Evolutionary conservation across 2,329 filamentous ascomycete genomes (phyloP).

Genomic region (Zymoseptoria tritici): DNA sequence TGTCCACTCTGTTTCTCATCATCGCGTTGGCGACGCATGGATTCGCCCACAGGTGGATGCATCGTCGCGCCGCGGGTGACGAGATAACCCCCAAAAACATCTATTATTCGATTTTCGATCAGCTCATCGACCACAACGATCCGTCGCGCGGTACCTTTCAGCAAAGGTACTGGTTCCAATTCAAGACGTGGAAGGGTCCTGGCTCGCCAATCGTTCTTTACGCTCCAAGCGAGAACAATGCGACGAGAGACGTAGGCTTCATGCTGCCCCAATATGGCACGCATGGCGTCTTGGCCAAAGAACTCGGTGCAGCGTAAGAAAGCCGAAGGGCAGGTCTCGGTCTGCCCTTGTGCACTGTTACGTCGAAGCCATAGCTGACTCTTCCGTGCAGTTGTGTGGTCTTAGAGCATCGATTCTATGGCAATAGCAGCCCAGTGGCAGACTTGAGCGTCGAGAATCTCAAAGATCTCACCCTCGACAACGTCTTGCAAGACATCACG

Average conservation of each 20-base stretch:
- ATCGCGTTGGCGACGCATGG: neutral
- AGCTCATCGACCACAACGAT: neutral
- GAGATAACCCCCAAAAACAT: neutral
- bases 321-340: too few species aligned
- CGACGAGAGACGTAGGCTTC: neutral
- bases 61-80: neutral
- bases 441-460: constrained; percentile 47
- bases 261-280: neutral
- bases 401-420: too few species aligned
- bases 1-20: neutral
- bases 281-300: neutral
- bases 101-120: neutral
- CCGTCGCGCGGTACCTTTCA: neutral
- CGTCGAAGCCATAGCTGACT: too few species aligned
- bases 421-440: constrained; percentile 34
- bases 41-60: neutral
- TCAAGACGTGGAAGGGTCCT: neutral
- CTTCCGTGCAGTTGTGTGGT: too few species aligned
- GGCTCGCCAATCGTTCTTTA: neutral
- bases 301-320: neutral
- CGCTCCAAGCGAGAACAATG: neutral
- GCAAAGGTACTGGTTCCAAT: neutral
- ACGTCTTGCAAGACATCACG: constrained; percentile 47
- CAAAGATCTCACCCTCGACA: constrained; percentile 40
- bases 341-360: too few species aligned